Conservation (phyloP, 306 rosid species). For the Cercis canadensis region DNA sequence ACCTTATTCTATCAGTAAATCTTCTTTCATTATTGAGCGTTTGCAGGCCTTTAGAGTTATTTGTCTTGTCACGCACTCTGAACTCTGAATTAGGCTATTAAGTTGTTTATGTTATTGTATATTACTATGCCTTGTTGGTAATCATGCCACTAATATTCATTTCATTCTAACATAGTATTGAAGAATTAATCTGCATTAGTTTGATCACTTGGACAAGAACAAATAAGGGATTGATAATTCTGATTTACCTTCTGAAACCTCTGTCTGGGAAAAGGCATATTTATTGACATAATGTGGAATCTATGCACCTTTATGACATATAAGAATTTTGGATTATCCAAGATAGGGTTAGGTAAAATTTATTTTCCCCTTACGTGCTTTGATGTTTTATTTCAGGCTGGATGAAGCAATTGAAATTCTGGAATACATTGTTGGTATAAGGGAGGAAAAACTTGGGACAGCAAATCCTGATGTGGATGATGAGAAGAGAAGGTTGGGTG, state of each 20-base stretch:
- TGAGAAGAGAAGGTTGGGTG: slow-evolving; percentile 87
- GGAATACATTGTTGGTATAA: slow-evolving; percentile 72
- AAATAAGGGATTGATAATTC: neutral
- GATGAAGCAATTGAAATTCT: slow-evolving; percentile 86
- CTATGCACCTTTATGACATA: too few relatives aligned
- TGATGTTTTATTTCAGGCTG: slow-evolving; percentile 56
- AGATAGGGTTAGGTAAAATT: slow-evolving; percentile 2
- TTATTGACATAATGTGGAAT: too few relatives aligned
- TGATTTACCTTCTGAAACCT: slow-evolving; percentile 30
- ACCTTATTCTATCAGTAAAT: neutral
- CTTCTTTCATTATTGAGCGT: slow-evolving; percentile 2
- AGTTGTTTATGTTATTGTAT: slow-evolving; percentile 13
- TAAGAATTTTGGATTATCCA: neutral
- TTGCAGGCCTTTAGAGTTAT: too few relatives aligned
- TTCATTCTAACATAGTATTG: neutral
- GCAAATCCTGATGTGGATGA: slow-evolving; percentile 90
- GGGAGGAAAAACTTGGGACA: slow-evolving; percentile 95
- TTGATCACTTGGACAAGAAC: neutral
- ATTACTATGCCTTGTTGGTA: slow-evolving; percentile 3
- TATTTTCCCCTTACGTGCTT: slow-evolving; percentile 12
- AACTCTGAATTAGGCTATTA: too few relatives aligned
- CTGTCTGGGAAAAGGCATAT: neutral
- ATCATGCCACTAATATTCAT: neutral
- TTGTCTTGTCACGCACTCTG: neutral
- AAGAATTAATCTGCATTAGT: neutral